These are phyloP conservation scores for Botryosphaeria dothidea DNA, from an alignment of 2,329 filamentous ascomycete species.

Conservation along the genomic window DNA sequence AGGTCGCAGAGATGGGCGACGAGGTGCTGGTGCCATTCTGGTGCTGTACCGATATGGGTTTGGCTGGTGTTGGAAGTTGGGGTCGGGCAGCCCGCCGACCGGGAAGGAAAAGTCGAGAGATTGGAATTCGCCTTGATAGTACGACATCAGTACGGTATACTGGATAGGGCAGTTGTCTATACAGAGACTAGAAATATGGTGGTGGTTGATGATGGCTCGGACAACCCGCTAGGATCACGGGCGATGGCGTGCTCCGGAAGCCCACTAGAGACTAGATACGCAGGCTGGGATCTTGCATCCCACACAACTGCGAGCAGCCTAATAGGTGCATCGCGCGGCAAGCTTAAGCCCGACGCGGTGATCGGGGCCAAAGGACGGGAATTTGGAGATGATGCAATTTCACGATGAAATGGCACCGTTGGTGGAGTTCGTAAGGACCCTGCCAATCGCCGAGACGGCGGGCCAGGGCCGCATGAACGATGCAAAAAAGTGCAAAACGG, in stretches of 20 bases:
- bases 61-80: conserved; percentile 30
- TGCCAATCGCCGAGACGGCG: conserved; percentile 20
- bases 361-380: conserved; percentile 13
- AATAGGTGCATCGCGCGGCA: conserved; percentile 18
- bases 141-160: conserved; percentile 17
- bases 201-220: conserved; percentile 12
- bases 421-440: conserved; percentile 3
- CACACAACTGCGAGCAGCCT: conserved; percentile 12
- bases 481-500: conserved; percentile 18
- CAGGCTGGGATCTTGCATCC: conserved; percentile 19
- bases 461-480: conserved; percentile 18
- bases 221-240: conserved; percentile 22
- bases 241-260: conserved; percentile 40
- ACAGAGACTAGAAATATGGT: conserved; percentile 18
- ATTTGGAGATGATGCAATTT: conserved; percentile 17
- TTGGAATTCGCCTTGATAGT: conserved; percentile 44
- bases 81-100: conserved; percentile 33
- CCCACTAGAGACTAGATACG: conserved; percentile 13
- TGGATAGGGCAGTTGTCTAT: conserved; percentile 7
- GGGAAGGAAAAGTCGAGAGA: conserved; percentile 49
- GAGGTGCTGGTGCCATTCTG: conserved; percentile 28
- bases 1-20: conserved; percentile 33
- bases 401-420: conserved; percentile 11
- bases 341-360: conserved; percentile 12
- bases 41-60: conserved; percentile 26